phyloP scores from a whole-genome alignment of 306 rosid genomes.

The Dryas drummondii region DNA sequence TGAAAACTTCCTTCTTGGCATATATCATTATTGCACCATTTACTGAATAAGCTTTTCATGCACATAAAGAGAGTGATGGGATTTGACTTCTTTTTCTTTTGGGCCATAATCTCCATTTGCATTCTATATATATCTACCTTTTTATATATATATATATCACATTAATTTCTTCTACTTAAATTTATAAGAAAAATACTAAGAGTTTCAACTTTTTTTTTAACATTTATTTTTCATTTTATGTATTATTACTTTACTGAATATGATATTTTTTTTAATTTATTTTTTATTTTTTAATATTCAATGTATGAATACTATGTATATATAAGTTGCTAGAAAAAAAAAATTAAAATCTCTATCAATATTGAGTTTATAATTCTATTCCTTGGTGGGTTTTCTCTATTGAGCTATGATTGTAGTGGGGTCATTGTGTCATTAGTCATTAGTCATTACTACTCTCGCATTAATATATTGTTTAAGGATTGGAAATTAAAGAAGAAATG shows the following conservation, averaged over 20 bases:
- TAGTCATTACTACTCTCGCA: neutral
- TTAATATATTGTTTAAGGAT: neutral
- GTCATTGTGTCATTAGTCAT: neutral
- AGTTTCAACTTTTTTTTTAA: no score
- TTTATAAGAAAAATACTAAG: no score
- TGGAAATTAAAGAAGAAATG: neutral
- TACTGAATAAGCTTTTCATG: slow-evolving; percentile 29
- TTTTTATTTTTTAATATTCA: no score
- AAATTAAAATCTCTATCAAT: no score
- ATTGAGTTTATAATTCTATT: slow-evolving; percentile 4
- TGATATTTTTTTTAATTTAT: no score
- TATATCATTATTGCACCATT: slow-evolving; percentile 31
- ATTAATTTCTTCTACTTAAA: no score
- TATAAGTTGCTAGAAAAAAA: no score
- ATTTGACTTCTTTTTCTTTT: slow-evolving; percentile 46
- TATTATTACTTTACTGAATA: no score
- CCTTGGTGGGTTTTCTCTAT: slow-evolving; percentile 26
- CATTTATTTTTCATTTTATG: no score
- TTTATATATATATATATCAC: no score
- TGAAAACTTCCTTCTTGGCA: slow-evolving; percentile 29
- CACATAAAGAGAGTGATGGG: slow-evolving; percentile 27
- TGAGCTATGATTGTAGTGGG: slow-evolving; percentile 18
- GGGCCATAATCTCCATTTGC: slow-evolving; percentile 29
- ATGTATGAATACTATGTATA: no score
- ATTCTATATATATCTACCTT: neutral